These are phyloP conservation scores for Candida morakotiae DNA, from an alignment of 805 yeast species.

Conservation along the genomic window DNA sequence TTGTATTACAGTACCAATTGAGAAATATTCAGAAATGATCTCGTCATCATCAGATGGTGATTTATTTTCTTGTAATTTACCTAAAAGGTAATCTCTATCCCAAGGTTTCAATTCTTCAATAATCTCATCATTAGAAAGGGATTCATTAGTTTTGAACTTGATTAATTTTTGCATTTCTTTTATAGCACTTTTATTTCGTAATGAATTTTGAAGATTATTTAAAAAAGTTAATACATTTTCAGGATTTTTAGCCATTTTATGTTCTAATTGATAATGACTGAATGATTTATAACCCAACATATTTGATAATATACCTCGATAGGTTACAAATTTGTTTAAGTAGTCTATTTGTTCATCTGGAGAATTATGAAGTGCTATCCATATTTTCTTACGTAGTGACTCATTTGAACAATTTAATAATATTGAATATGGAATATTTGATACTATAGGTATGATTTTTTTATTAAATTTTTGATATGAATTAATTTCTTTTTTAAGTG, in stretches of 20 bases:
- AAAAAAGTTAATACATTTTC: conserved; percentile 71
- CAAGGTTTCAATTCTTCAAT: conserved; percentile 66
- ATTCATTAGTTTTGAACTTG: conserved; percentile 18
- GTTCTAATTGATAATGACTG: conserved; percentile 77
- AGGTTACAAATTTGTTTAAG: conserved; percentile 55
- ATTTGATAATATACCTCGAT: conserved; percentile 67
- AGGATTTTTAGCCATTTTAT: conserved; percentile 86
- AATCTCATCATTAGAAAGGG: conserved; percentile 17
- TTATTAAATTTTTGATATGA: conserved; percentile 19
- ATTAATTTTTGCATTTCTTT: conserved; percentile 54
- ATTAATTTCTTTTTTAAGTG: conserved; percentile 22
- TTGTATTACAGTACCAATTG: conserved; percentile 80
- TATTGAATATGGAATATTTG: conserved; percentile 61
- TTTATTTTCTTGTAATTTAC: conserved; percentile 15
- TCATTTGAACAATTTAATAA: conserved; percentile 56
- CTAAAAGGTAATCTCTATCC: conserved; percentile 74
- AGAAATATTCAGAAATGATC: conserved; percentile 66
- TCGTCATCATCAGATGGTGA: conserved; percentile 22
- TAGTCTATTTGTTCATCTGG: conserved; percentile 56
- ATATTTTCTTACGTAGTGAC: conserved; percentile 58
- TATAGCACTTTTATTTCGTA: conserved; percentile 46
- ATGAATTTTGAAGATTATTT: conserved; percentile 48
- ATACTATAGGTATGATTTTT: conserved; percentile 41
- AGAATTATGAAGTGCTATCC: conserved; percentile 72
- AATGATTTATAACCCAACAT: conserved; percentile 68